Percentiles rank a stretch among this genome's conserved stretches.
Evolutionary conservation across 805 yeast genomes (phyloP).

Genomic region (Geotrichum ghanense): DNA sequence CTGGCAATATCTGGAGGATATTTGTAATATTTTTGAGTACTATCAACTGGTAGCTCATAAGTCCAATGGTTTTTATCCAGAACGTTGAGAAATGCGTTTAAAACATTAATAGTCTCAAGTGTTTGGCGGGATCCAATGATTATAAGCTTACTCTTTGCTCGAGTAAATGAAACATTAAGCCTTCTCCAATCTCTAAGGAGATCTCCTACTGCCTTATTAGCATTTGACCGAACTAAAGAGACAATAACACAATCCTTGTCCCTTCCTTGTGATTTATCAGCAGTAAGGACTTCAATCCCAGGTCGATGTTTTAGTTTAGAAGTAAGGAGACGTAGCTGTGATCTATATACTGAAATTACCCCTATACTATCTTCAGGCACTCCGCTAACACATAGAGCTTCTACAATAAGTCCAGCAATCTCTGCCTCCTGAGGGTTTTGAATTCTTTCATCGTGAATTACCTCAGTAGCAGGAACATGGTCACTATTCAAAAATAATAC

Average conservation of each 20-base stretch:
- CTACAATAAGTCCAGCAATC: conserved; percentile 50
- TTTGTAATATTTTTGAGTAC: conserved; percentile 3
- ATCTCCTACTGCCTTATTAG: conserved; percentile 55
- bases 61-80: conserved; percentile 53
- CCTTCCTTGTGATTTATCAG: conserved; percentile 92
- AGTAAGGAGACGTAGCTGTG: conserved; percentile 51
- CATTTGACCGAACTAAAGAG: conserved; percentile 78
- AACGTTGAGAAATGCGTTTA: conserved; percentile 49
- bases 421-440: conserved; percentile 67
- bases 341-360: conserved; percentile 79
- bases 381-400: conserved; percentile 47
- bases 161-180: conserved; percentile 85
- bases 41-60: conserved; percentile 36
- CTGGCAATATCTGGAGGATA: neutral
- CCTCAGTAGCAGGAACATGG: conserved; percentile 44
- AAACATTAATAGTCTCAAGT: conserved; percentile 37
- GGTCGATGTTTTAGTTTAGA: conserved; percentile 22
- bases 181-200: conserved; percentile 82
- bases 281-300: conserved; percentile 72
- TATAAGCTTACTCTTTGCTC: conserved; percentile 76
- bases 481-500: conserved; percentile 83
- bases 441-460: conserved; percentile 48
- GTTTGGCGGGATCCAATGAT: conserved; percentile 72
- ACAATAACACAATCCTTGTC: conserved; percentile 88
- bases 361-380: conserved; percentile 55